Evolutionary conservation across 768 basidiomycete species (phyloP).

Genomic region (Boletus reticulatus): DNA sequence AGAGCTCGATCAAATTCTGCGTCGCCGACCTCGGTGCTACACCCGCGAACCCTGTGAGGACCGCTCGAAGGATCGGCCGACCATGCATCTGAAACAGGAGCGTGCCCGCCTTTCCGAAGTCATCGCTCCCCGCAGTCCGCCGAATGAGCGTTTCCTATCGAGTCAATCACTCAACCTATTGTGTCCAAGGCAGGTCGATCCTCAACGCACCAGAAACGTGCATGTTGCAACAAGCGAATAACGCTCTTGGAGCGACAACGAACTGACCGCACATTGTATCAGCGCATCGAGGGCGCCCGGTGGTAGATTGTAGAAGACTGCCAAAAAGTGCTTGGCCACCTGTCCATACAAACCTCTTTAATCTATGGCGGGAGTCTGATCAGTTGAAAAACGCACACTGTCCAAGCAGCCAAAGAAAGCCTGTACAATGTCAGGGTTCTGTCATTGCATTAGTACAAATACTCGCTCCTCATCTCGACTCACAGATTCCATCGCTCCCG

Average conservation of each 20-base stretch:
- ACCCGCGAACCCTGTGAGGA: conserved; percentile 80
- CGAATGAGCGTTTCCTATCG: conserved; percentile 60
- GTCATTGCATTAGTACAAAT: conserved; percentile 6
- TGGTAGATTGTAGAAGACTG: conserved; percentile 60
- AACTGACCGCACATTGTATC: conserved; percentile 64
- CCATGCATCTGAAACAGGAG: conserved; percentile 56
- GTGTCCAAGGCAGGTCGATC: neutral
- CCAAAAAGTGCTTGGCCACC: conserved; percentile 59
- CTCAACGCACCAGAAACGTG: conserved; percentile 69
- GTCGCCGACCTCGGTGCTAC: conserved; percentile 81
- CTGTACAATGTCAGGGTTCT: conserved; percentile 94
- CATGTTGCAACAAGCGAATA: conserved; percentile 83
- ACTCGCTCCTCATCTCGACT: conserved; percentile 18
- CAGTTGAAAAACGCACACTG: conserved; percentile 44
- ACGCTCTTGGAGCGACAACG: conserved; percentile 74
- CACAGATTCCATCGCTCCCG: conserved; percentile 71
- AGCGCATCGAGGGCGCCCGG: conserved; percentile 62
- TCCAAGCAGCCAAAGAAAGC: conserved; percentile 86
- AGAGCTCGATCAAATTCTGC: conserved; percentile 80
- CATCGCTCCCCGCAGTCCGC: conserved; percentile 61
- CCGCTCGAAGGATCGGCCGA: conserved; percentile 64
- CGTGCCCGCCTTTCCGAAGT: conserved; percentile 53
- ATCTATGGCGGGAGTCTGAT: neutral
- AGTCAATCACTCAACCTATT: neutral
- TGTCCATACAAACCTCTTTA: conserved; percentile 9